Percentiles rank a stretch among this genome's conserved stretches.
These are phyloP conservation scores for Salix udensis DNA, from an alignment of 345 rosid species.

Conservation along the genomic window DNA sequence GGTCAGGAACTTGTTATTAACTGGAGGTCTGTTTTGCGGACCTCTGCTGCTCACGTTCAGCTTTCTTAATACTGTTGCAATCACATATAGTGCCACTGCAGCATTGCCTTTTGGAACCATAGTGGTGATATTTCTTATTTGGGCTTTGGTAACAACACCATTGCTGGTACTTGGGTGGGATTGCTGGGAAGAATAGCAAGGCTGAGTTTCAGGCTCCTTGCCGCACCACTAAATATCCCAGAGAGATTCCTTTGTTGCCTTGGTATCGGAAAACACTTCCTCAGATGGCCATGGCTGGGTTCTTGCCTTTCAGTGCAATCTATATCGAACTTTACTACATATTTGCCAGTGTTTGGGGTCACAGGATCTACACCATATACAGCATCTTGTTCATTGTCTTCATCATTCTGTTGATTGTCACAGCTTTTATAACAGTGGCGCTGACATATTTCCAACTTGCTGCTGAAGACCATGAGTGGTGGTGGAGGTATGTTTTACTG, in stretches of 20 bases:
- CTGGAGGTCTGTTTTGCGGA: constrained; percentile 87
- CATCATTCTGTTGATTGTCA: constrained; percentile 33
- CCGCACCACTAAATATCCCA: constrained; percentile 80
- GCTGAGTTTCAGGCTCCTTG: constrained; percentile 90
- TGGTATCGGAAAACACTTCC: constrained; percentile 84
- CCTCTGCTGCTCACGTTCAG: constrained; percentile 84
- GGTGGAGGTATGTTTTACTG: constrained; percentile 28
- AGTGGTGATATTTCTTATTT: constrained; percentile 75
- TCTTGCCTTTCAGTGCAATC: constrained; percentile 36
- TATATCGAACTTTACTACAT: constrained; percentile 34
- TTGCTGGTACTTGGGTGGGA: constrained; percentile 89
- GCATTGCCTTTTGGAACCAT: constrained; percentile 88
- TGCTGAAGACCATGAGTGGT: constrained; percentile 36
- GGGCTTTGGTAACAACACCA: constrained; percentile 82
- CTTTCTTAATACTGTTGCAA: constrained; percentile 86
- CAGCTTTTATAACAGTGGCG: constrained; percentile 34
- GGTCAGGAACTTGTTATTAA: constrained; percentile 77
- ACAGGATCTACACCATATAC: constrained; percentile 34
- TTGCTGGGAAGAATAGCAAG: constrained; percentile 89
- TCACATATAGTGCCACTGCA: constrained; percentile 74
- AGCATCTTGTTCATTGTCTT: constrained; percentile 32
- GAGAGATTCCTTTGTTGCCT: constrained; percentile 76
- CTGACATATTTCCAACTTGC: constrained; percentile 38
- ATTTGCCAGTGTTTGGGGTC: constrained; percentile 36
- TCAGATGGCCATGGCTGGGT: constrained; percentile 94